Evolutionary conservation across 2,329 filamentous ascomycete species (phyloP), one percentile per base, ranked within the genome.

Genomic region (Colletotrichum cuscutae): DNA sequence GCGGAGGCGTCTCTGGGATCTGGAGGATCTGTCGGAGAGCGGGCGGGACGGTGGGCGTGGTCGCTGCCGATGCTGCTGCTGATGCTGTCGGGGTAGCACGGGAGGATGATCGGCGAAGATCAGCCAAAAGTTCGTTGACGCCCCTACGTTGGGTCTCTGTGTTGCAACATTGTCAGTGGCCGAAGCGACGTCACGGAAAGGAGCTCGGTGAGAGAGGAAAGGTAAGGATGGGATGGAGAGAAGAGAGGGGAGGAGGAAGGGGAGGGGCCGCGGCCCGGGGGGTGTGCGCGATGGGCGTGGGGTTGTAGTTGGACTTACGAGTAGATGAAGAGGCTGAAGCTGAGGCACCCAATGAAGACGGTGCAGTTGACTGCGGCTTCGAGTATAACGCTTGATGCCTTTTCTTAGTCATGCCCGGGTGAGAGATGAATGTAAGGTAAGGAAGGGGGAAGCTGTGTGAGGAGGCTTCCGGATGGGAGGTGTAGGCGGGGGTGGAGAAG

Each of bases 61-160:
- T 65, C 56, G 49, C 65, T 26, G 54, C 63, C 19, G 61, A 63
- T 54, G 53, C 68, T 70, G 73, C 76, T 52, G 62, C 37, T 37
- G 67, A 30, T 49, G 54, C 37, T 37, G 71, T 53, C 53, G 68
- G 60, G 65, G 46, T 63, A 63, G 64, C 63, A 37, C 65, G 37
- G 64, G 84, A 68, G 59, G 83, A 83, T 65, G 82, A 82, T 77
- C 86, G 87, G 77, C 90, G 89, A 76, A 91, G 79, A 74, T 85
- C 87, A 73, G 88, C 86, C 77, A 92, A 86, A 73, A 91, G 82
- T 74, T 91, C 87, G 79, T 92, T 92, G 78, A 92, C 90, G 72
- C 86, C 82, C 63, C 82, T 84, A 60, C 75, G 81, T 81, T 81
- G 80, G 68, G 75, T 79, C 70, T 77, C 79, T 82, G 60, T 54